Conservation (phyloP, 2,329 filamentous ascomycete genomes). For the Fusarium napiforme region DNA sequence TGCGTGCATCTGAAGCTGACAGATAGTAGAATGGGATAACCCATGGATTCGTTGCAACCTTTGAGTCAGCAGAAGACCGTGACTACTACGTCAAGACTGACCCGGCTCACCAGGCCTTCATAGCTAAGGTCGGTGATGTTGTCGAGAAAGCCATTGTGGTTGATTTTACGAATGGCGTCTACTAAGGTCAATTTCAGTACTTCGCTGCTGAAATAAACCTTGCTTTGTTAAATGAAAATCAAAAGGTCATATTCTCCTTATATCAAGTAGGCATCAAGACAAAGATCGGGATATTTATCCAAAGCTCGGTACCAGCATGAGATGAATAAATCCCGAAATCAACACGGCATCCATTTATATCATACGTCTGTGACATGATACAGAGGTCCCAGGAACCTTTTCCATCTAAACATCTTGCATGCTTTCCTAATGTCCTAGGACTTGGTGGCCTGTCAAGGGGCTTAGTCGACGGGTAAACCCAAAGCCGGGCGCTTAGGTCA, state of each 20-base stretch:
- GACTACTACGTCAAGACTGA: slow-evolving; percentile 76
- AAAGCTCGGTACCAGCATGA: background rate
- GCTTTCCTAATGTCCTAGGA: no score
- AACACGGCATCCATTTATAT: no score
- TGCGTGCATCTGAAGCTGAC: background rate
- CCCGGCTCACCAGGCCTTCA: slow-evolving; percentile 70
- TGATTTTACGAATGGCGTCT: slow-evolving; percentile 66
- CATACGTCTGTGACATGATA: accelerated
- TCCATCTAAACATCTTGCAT: background rate
- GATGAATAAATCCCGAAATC: accelerated
- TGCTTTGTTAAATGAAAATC: background rate
- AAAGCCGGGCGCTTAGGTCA: background rate
- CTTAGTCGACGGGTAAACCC: background rate
- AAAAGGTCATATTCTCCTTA: no score
- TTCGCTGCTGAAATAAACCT: no score
- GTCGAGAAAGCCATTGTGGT: slow-evolving; percentile 67
- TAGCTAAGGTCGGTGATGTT: slow-evolving; percentile 59
- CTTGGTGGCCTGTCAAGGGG: background rate
- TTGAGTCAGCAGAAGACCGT: slow-evolving; percentile 70
- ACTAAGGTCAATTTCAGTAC: background rate
- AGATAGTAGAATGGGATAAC: slow-evolving; percentile 66
- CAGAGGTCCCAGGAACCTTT: background rate
- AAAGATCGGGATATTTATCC: background rate
- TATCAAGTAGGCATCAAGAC: background rate
- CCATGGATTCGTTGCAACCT: slow-evolving; percentile 77